A percentile compares a stretch with the other conserved stretches of the same genome.
These are phyloP conservation scores for Colletotrichum lentis DNA, from an alignment of 2,329 filamentous ascomycete species.

Conservation along the genomic window DNA sequence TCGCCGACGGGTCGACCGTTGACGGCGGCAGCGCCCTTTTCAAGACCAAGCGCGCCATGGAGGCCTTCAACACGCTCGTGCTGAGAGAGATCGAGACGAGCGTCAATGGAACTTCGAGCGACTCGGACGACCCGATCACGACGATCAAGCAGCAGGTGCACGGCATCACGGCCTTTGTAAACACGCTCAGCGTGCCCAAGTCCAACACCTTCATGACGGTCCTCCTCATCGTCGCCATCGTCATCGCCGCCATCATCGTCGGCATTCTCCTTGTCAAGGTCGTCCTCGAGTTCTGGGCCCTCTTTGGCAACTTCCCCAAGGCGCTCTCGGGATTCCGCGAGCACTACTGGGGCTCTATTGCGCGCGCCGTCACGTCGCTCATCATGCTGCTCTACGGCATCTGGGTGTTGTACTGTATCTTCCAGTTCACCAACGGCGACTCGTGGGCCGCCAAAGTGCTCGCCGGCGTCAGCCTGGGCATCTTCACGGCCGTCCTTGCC, in stretches of 20 bases:
- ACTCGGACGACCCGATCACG: constrained; percentile 38
- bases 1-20: constrained; percentile 65
- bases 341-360: constrained; percentile 94
- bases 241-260: constrained; percentile 83
- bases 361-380: constrained; percentile 86
- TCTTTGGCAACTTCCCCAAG: constrained; percentile 87
- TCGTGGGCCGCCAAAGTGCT: constrained; percentile 91
- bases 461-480: constrained; percentile 78
- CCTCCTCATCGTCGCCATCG: constrained; percentile 85
- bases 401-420: constrained; percentile 95
- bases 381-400: constrained; percentile 92
- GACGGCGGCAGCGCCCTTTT: constrained; percentile 42
- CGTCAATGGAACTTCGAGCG: constrained; percentile 49
- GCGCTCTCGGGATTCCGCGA: constrained; percentile 85
- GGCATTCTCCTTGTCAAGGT: constrained; percentile 90
- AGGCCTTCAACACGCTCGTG: constrained; percentile 58
- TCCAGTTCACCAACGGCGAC: constrained; percentile 92
- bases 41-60: constrained; percentile 56
- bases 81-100: constrained; percentile 61
- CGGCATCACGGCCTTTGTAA: constrained; percentile 83
- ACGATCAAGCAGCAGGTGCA: constrained; percentile 61
- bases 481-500: constrained; percentile 82
- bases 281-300: constrained; percentile 86
- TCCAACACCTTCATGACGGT: constrained; percentile 97
- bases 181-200: constrained; percentile 83